Base-by-base conservation (phyloP, 78 protist species). In the Polysphondylium violaceum region DNA sequence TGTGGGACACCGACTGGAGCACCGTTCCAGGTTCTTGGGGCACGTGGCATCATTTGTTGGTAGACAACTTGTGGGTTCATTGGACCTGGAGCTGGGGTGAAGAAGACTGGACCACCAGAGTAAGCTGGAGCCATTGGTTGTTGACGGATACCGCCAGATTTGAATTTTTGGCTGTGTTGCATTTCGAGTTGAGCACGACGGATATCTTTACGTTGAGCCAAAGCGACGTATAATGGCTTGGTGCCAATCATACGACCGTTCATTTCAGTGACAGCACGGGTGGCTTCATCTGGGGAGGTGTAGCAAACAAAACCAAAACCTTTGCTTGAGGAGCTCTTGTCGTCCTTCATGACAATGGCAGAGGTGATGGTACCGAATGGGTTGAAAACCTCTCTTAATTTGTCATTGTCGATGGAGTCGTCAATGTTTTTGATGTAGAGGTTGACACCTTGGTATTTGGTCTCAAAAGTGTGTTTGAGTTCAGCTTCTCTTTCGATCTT, bases 271-370 rank as follows among this genome's bases (percentile, higher is more conserved):
- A 98, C 94, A 59, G 99, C 99, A 58, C 76, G 56, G 61, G 94
- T 74, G 41, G 99, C 99, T 90, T 97, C 99, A 72, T 98, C 99
- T 7, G 94, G 75, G 21, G 86, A 7, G 21, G 76, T 25, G 95
- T 97, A 98, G 76, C 99, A 96, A 41, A 99, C 99, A 63, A 98
- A 99, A 55, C 99, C 99, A 77, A 99, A 99, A 47, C 99, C 98
- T 74, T 86, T 87, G 9, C 95, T 69, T 50, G 68, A 40, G 77
- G 72, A 81, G 27, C 59, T 58, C 76, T 83, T 71, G n/a, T 86
- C 95, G 94, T 98, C 99, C 33, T 51, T 16, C 98, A 97, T 97
- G 58, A 99, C 96, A 76, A 76, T 74, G 68, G 94, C 92, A 2
- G 96, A 78, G 67, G 98, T 94, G 94, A 99, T 96, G 81, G 96